Evolutionary conservation across 2,329 filamentous ascomycete genomes (phyloP), one percentile per base, ranked within the genome.

Genomic region (Hirsutella minnesotensis): DNA sequence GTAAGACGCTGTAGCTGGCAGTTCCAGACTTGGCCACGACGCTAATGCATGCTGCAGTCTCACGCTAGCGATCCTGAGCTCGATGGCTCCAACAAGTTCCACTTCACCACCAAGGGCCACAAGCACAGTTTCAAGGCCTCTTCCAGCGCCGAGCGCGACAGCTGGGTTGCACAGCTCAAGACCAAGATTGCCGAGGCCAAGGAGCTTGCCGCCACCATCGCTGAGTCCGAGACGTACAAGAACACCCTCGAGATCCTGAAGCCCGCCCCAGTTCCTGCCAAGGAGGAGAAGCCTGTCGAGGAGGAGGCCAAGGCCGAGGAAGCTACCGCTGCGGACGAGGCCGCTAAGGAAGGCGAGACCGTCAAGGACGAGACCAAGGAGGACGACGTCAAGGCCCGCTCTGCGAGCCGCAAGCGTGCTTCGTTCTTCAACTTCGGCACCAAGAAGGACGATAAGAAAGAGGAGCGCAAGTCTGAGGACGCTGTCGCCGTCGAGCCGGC

Each of bases 71-170:
- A 94, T 61, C 75, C 94, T 46, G 74, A 76, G 62, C 78, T 81
- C 63, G 83, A 88, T 49, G 85, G 87, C 47, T 60, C 75, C 51
- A 75, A 77, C 67, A 89, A 92, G 68, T 95, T 98, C 73, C 72
- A 79, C 59, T 84, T 96, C 73, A 86, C 82, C 61, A 68, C 85
- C 60, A 81, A 83, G 66, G 84, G 83, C 54, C 83, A 94, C 69
- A 94, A 95, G 79, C 88, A 95, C 76, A 77, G 77, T 47, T 95
- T 98, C 75, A 90, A 95, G 77, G 86, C 90, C 45, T 58, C 70
- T 56, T 81, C 60, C 56, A 56, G 76, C 39, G 70, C 78, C 46
- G 88, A 95, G 69, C 88, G 90, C 60, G 87, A 95, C 65, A 86
- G 84, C 75, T 96, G 92, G 92, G 78, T 94, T 56, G 69, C 79